Base-by-base conservation (phyloP, 2,329 filamentous ascomycete species). In the Alternaria infectoria region DNA sequence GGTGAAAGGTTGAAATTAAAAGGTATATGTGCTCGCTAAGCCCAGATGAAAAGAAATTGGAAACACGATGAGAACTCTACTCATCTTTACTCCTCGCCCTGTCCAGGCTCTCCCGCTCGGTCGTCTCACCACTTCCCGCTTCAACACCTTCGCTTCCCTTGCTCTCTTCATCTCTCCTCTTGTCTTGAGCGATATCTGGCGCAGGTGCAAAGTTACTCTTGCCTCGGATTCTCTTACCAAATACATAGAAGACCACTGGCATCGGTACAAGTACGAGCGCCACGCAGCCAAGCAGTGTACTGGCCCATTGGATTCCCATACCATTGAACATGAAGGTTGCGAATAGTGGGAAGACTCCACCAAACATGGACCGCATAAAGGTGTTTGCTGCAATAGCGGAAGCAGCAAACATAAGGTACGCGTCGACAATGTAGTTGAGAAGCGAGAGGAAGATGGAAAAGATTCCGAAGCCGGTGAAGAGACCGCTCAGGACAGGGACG, bases 401-500 rank as follows among this genome's bases (percentile, higher is more conserved):
- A 11, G 85, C 84, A 13, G 85, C 84, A 65, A 83, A 83, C 78
- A 87, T 86, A 47, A 88, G 80, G 66, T 88, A 88, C 0, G 86
- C 83, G 67, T 88, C 86, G 54, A 88, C 86, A 15, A 89, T 78
- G 69, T 89, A 89, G 69, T 88, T 88, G 63, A 88, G 81, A 13
- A 83, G 76, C 55, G 85, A 84, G 11, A 89, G 80, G 77, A 89
- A 89, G 63, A 89, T 87, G 28, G 82, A 80, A 69, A 88, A 80
- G 40, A 89, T 82, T 11, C 87, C 87, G 64, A 87, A 87, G 3
- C 86, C 86, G 1, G 85, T 87, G 61, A 86, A 82, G 0, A 88
- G 71, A 12, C 86, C 87, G 28, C 77, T 79, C 1, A 81, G 69
- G 0, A 79, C 77, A 4, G 79, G 80, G 1, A 75, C 79, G 43